Evolutionary conservation across 2,329 filamentous ascomycete genomes (phyloP), one percentile per base, ranked within the genome.

Genomic region (Davidsoniella virescens): DNA sequence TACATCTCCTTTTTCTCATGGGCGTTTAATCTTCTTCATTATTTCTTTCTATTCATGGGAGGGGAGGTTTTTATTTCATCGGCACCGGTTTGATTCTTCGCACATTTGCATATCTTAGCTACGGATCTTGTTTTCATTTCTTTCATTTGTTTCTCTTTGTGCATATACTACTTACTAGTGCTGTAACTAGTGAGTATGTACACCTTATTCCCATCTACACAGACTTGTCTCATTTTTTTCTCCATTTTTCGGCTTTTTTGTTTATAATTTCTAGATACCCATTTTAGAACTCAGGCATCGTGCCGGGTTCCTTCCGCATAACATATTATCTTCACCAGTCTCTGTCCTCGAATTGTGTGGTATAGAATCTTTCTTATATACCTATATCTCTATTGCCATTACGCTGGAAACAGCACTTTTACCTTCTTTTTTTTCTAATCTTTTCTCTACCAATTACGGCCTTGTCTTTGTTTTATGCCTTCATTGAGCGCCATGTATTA

Each of bases 231-330:
- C 8, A 5, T 47, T 37, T 23, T 39, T 14, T 17, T 23, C 2
- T 47, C 47, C 9, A 37, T 41, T 26, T 16, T 41, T 23, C 9
- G 12, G 16, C 41, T 39, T 37, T 40, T 40, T 47, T 36, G 16
- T 39, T 51, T 45, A 33, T 46, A 20, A 20, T 43, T 43, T 17
- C 23, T 51, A 44, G 49, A 50, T 50, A 50, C 48, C 48, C 48
- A 40, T 44, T 50, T 20, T 44, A 50, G 26, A 43, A 37, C 36
- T 44, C 26, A 29, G 26, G 26, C 26, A 29, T 16, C 26, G 36
- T 20, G 38, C 23, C 44, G 16, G 36, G 38, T 47, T 47, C 33
- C 38, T 16, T 47, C 29, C 36, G 36, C 33, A 23, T 36, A 47
- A n/a, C 33, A 46, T 36, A 46, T 10, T 14, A 33, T 14, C 18